phyloP scores from a whole-genome alignment of 371 early-diverging fungal species.

The Aphelidium insulamus region DNA sequence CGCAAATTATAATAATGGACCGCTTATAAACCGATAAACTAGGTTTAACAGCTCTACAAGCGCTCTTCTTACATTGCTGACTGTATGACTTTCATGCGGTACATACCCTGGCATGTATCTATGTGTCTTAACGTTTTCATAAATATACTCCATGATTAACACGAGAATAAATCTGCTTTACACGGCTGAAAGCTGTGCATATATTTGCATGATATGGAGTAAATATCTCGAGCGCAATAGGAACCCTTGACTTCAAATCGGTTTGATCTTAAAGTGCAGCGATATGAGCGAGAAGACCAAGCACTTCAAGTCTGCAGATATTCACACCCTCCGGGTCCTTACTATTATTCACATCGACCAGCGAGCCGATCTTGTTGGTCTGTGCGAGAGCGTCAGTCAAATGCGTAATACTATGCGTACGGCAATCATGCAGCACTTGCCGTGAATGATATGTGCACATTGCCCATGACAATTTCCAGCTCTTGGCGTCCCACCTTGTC shows the following conservation, averaged over 20 bases:
- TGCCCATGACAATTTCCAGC: slow-evolving; percentile 70
- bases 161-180: too few relatives aligned
- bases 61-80: too few relatives aligned
- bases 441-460: slow-evolving; percentile 82
- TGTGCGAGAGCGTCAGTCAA: slow-evolving; percentile 8
- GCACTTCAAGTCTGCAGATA: slow-evolving; percentile 78
- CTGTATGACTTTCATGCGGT: too few relatives aligned
- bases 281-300: slow-evolving; percentile 81
- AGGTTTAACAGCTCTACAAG: too few relatives aligned
- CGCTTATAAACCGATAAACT: too few relatives aligned
- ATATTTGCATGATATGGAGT: background rate
- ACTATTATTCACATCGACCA: slow-evolving; percentile 68
- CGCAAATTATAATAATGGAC: too few relatives aligned
- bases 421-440: slow-evolving; percentile 21
- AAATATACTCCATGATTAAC: too few relatives aligned
- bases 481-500: slow-evolving; percentile 82
- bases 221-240: background rate
- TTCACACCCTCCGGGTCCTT: slow-evolving; percentile 86
- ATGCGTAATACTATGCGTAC: too few relatives aligned
- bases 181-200: too few relatives aligned
- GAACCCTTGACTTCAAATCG: slow-evolving; percentile 2
- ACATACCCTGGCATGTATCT: too few relatives aligned
- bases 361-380: slow-evolving; percentile 77
- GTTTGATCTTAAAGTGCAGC: slow-evolving; percentile 78
- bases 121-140: too few relatives aligned